Conservation (phyloP, 768 basidiomycete genomes). For the Daedalea quercina region DNA sequence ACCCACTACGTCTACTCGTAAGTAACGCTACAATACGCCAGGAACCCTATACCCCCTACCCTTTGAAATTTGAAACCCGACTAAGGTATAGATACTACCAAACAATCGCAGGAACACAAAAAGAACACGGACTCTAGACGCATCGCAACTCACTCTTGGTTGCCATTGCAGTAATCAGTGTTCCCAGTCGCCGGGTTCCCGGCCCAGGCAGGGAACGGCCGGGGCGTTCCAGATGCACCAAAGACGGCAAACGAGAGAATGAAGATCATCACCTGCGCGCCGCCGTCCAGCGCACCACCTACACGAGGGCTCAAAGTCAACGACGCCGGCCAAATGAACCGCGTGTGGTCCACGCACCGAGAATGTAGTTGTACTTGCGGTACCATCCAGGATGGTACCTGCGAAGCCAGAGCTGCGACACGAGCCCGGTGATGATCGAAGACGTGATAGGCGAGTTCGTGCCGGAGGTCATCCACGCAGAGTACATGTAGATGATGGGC, state of each 20-base stretch:
- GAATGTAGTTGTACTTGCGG: slow-evolving; percentile 57
- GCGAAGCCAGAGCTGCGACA: slow-evolving; percentile 47
- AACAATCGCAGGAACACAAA: too few relatives aligned
- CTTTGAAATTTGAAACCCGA: too few relatives aligned
- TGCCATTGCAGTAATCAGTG: slow-evolving; percentile 55
- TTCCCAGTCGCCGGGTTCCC: slow-evolving; percentile 49
- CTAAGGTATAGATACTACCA: too few relatives aligned
- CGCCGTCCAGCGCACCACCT: slow-evolving; percentile 58
- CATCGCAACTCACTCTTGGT: slow-evolving; percentile 15
- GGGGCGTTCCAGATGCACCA: slow-evolving; percentile 44
- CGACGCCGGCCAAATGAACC: not conserved
- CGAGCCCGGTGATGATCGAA: slow-evolving; percentile 34
- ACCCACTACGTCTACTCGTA: too few relatives aligned
- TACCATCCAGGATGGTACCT: slow-evolving; percentile 60
- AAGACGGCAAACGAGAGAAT: slow-evolving; percentile 60
- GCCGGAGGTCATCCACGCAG: slow-evolving; percentile 43
- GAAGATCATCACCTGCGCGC: slow-evolving; percentile 60
- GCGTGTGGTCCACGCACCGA: slow-evolving; percentile 23
- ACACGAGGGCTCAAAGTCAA: not conserved
- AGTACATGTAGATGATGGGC: slow-evolving; percentile 43
- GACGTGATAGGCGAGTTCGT: slow-evolving; percentile 45
- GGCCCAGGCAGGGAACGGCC: slow-evolving; percentile 50
- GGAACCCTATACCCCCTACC: too few relatives aligned
- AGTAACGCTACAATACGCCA: too few relatives aligned
- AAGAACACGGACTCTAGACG: too few relatives aligned